Evolutionary conservation across 148 eudicot genomes (phyloP).

Genomic region (Drosera capensis): DNA sequence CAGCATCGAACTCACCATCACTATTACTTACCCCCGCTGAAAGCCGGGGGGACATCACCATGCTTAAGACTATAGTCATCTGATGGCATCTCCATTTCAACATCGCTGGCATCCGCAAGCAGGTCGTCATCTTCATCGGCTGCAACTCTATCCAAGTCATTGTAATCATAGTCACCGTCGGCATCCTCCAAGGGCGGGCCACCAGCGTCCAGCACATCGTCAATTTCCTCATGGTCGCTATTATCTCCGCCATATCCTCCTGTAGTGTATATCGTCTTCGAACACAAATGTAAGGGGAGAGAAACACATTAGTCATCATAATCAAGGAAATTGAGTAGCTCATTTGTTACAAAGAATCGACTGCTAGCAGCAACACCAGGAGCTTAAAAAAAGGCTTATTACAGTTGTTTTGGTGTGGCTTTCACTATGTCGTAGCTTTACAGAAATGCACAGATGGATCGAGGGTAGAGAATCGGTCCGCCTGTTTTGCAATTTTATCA

Average conservation of each 20-base stretch:
- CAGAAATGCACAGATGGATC: no score
- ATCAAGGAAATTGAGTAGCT: no score
- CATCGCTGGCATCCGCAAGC: conserved; percentile 57
- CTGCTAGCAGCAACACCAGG: no score
- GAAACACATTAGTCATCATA: neutral
- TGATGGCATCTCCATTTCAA: conserved; percentile 29
- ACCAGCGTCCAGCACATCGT: conserved; percentile 44
- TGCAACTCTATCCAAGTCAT: conserved; percentile 53
- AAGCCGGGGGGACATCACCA: conserved; percentile 7
- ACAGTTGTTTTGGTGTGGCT: no score
- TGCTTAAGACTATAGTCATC: conserved; percentile 26
- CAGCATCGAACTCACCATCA: conserved; percentile 15
- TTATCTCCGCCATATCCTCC: conserved; percentile 50
- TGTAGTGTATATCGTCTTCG: conserved; percentile 12
- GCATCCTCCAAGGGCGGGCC: conserved; percentile 37
- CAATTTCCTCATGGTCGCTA: conserved; percentile 84
- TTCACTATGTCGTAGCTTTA: no score
- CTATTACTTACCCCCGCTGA: conserved; percentile 9
- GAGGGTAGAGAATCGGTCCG: no score
- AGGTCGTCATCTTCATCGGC: conserved; percentile 72
- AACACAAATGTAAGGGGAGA: neutral
- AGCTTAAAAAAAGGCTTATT: no score
- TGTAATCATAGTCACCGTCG: conserved; percentile 65
- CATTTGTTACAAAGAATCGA: no score
- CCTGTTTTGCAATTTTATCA: no score